Evolutionary conservation across 352 stramenopile species (phyloP).

Genomic region (Hyaloperonospora arabidopsidis): DNA sequence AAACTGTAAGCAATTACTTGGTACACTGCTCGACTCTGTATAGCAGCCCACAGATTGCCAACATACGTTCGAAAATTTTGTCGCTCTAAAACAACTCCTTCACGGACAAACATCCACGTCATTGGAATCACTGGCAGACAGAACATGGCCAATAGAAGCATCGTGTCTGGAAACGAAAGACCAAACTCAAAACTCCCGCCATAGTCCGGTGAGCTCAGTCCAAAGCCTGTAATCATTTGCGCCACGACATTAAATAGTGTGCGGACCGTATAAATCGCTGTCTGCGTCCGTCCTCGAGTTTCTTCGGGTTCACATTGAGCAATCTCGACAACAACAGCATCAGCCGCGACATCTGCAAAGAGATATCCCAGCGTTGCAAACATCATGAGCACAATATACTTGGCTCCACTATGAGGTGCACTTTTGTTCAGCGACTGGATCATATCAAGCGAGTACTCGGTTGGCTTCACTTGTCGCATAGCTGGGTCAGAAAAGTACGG

Average conservation of each 20-base stretch:
- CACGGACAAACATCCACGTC: conserved; percentile 43
- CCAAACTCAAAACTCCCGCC: conserved; percentile 40
- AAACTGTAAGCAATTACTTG: conserved; percentile 50
- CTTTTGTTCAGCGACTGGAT: conserved; percentile 28
- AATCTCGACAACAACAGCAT: conserved; percentile 48
- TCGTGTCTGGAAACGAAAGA: conserved; percentile 32
- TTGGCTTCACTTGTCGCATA: conserved; percentile 29
- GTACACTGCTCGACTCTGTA: conserved; percentile 47
- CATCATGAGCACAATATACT: conserved; percentile 49
- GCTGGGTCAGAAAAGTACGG: conserved; percentile 36
- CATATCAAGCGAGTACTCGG: conserved; percentile 26
- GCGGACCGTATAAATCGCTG: conserved; percentile 40
- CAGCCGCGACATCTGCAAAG: conserved; percentile 43
- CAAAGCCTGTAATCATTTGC: conserved; percentile 32
- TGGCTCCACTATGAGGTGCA: conserved; percentile 31
- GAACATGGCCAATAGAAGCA: conserved; percentile 32
- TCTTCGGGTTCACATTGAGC: conserved; percentile 46
- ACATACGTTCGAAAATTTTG: conserved; percentile 35
- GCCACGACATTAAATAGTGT: conserved; percentile 38
- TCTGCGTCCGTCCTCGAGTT: conserved; percentile 47
- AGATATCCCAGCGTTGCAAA: conserved; percentile 45
- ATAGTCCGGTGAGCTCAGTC: conserved; percentile 36
- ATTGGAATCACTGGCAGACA: conserved; percentile 39
- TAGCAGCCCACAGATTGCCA: conserved; percentile 29
- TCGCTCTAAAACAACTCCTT: conserved; percentile 30